Evolutionary conservation across 2,329 filamentous ascomycete genomes (phyloP).

Genomic region (Tolypocladium endophyticum): DNA sequence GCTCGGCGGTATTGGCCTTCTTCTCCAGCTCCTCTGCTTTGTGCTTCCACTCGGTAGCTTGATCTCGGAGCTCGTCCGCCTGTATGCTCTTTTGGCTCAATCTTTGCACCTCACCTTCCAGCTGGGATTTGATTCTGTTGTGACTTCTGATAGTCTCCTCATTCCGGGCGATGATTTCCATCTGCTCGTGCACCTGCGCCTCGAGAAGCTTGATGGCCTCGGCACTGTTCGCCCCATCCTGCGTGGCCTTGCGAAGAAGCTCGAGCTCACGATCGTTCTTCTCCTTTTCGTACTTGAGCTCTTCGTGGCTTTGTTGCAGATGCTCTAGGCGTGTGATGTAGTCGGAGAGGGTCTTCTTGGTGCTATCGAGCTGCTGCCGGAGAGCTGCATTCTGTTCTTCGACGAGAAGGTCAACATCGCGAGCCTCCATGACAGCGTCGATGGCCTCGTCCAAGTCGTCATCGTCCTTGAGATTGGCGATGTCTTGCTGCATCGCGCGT

Average conservation of each 20-base stretch:
- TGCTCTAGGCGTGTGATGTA: slow-evolving; percentile 49
- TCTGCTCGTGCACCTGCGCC: slow-evolving; percentile 51
- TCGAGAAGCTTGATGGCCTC: slow-evolving; percentile 44
- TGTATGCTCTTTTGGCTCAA: slow-evolving; percentile 36
- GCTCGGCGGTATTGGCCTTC: slow-evolving; percentile 52
- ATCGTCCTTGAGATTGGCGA: slow-evolving; percentile 22
- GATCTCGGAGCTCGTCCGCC: slow-evolving; percentile 43
- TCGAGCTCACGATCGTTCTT: slow-evolving; percentile 44
- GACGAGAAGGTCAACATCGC: slow-evolving; percentile 44
- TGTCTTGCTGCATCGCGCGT: slow-evolving; percentile 28
- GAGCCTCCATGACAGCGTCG: slow-evolving; percentile 28
- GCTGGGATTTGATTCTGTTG: slow-evolving; percentile 33
- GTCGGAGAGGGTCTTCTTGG: slow-evolving; percentile 48
- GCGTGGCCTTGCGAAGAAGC: slow-evolving; percentile 36
- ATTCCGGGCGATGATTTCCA: slow-evolving; percentile 55
- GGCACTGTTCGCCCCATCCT: slow-evolving; percentile 40
- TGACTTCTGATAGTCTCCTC: slow-evolving; percentile 43
- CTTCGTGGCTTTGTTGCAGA: slow-evolving; percentile 52
- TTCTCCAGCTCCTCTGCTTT: slow-evolving; percentile 48
- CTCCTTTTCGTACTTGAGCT: slow-evolving; percentile 52
- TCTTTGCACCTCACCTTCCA: slow-evolving; percentile 43
- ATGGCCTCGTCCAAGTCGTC: slow-evolving; percentile 28
- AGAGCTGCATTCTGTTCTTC: slow-evolving; percentile 45
- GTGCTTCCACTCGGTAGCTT: slow-evolving; percentile 48
- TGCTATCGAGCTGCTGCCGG: slow-evolving; percentile 38